Base-by-base conservation (phyloP, 2,329 filamentous ascomycete genomes). In the Ophiognomonia clavigignenti-juglandacearum region DNA sequence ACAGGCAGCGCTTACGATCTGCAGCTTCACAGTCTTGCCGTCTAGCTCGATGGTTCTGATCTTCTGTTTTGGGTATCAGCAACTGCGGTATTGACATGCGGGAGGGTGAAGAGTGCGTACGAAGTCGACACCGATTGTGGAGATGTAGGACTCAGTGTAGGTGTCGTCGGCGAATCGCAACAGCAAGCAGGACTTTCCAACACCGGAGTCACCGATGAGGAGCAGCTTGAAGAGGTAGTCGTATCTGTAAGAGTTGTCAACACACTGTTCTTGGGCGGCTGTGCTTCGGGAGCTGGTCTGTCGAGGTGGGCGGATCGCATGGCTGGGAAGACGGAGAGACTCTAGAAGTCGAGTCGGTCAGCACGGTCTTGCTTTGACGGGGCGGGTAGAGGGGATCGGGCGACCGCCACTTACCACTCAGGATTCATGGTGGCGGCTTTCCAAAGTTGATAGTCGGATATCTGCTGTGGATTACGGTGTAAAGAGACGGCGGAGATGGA, bases 151-250 rank as follows among this genome's bases (percentile, higher is more conserved):
- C 77, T 97, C 93, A 53, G 93, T 98, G 78, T 97, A 98, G 70
- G 93, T 97, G 66, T 96, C 91, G 68, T 96, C 93, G 66, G 93
- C 93, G 67, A 98, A 98, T 76, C 93, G 90, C 67, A 98, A 80
- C 60, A 98, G 80, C 75, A 98, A 72, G 75, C 93, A 98, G 66
- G 93, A 98, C 86, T 98, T 98, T 86, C 93, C 93, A 65, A 98
- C 93, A 83, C 93, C 93, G 70, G 93, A 98, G 72, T 98, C 93
- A 73, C 93, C 93, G 83, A 98, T 98, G 78, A 98, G 92, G 73
- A 98, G 88, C 59, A 98, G 90, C 85, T 98, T 98, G 85, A 98
- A 98, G 66, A 98, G 90, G 73, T 98, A 98, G 71, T 98, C 93
- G 87, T 98, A 98, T 93, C 93, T 97, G 66, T 51, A 48, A 40